Evolutionary conservation across 2,329 filamentous ascomycete genomes (phyloP).

Genomic region (Talaromyces albobiverticillius): DNA sequence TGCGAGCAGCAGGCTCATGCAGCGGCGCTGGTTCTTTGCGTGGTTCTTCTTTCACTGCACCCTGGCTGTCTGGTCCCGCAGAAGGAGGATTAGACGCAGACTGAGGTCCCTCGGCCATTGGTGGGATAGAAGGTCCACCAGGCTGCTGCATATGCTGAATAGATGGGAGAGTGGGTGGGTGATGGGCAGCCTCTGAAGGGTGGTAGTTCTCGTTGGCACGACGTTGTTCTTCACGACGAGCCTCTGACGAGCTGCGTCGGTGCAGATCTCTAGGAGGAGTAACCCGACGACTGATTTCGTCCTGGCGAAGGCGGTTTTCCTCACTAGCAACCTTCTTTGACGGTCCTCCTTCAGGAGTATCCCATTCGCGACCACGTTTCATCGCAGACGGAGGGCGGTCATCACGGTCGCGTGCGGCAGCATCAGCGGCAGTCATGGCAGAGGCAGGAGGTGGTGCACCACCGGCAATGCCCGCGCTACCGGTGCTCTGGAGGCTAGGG

Average conservation of each 20-base stretch:
- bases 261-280: conserved; percentile 64
- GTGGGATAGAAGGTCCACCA: conserved; percentile 52
- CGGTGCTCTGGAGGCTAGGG: conserved; percentile 50
- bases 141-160: conserved; percentile 46
- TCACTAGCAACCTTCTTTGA: conserved; percentile 85
- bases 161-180: conserved; percentile 63
- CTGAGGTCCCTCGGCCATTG: conserved; percentile 49
- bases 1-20: conserved; percentile 82
- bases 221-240: conserved; percentile 65
- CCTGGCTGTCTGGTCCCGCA: conserved; percentile 24
- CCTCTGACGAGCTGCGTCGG: conserved; percentile 75
- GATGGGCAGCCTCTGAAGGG: conserved; percentile 88
- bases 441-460: conserved; percentile 66
- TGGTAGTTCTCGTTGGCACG: conserved; percentile 78
- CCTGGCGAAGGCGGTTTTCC: conserved; percentile 79
- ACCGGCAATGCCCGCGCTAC: conserved; percentile 59
- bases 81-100: conserved; percentile 43
- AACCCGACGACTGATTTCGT: conserved; percentile 76
- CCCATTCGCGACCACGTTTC: conserved; percentile 91
- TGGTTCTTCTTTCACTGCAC: conserved; percentile 57
- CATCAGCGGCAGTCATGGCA: conserved; percentile 65
- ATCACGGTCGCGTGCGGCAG: conserved; percentile 62
- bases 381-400: conserved; percentile 73
- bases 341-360: conserved; percentile 63
- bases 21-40: conserved; percentile 50